Evolutionary conservation across 768 basidiomycete genomes (phyloP), one percentile per base, ranked within the genome.

Genomic region (Suillus paluster): DNA sequence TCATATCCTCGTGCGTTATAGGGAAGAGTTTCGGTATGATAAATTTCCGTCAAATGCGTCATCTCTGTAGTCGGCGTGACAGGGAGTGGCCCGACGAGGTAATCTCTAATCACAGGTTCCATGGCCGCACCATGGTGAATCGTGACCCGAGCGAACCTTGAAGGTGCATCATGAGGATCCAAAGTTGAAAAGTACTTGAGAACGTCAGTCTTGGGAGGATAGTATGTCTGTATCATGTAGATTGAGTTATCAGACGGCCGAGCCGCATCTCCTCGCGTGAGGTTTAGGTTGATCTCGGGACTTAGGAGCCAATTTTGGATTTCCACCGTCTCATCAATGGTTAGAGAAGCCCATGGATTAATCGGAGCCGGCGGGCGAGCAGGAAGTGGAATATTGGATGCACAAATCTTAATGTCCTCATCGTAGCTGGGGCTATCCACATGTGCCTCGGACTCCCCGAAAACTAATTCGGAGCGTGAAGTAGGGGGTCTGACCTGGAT

Each of bases 51-150:
- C 59, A 84, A 71, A 21, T 71, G 72, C 17, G 74, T 69, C 52
- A 87, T 72, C 3, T 48, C 67, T 3, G 85, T 84, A n/a, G 70
- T 57, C 4, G 61, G 56, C 30, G 76, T 69, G 21, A 85, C 66
- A 4, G 86, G 86, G 9, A 88, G 74, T 2, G 87, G 87, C 0
- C 87, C 87, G 14, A 88, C 80, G 6, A 86, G 72, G 65, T 86
- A 86, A 66, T 87, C 84, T 57, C 71, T 77, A 36, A 86, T 79
- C 21, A 73, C 66, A 10, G 84, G 84, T 9, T 71, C 74, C 5
- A 65, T 61, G 14, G 65, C 68, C 8, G 76, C 77, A 23, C 84
- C 85, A 69, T 84, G 80, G 63, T 84, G 80, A 53, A 88, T 74
- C 23, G 79, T 79, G 15, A 83, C 83, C 58, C 80, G 76, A 15